Conservation (phyloP, 495 filamentous ascomycete species). For the Parathielavia appendiculata region DNA sequence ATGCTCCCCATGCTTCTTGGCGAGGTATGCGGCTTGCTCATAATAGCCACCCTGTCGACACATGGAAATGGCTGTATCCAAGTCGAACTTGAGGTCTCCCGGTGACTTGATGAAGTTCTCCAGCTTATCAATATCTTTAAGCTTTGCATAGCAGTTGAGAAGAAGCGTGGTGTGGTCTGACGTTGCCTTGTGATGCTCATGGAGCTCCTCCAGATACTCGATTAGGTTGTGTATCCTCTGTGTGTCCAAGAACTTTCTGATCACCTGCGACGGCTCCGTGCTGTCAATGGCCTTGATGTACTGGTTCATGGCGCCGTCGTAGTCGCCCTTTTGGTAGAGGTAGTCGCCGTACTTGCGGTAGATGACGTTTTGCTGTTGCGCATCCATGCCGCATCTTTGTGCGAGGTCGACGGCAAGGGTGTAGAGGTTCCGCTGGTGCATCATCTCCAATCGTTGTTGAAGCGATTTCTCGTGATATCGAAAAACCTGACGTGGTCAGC, state of each 20-base stretch:
- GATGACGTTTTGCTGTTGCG: constrained; percentile 79
- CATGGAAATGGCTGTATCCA: constrained; percentile 96
- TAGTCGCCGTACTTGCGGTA: constrained; percentile 92
- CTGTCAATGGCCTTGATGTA: constrained; percentile 95
- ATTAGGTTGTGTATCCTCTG: constrained; percentile 96
- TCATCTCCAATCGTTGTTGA: constrained; percentile 84
- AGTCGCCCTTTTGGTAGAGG: constrained; percentile 90
- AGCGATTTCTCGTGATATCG: constrained; percentile 90
- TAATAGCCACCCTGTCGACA: constrained; percentile 97
- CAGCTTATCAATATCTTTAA: constrained; percentile 92
- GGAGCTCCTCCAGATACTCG: constrained; percentile 93
- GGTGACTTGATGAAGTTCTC: constrained; percentile 95
- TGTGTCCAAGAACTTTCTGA: constrained; percentile 92
- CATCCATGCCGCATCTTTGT: constrained; percentile 76
- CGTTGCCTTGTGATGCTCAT: constrained; percentile 88
- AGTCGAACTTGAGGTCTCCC: constrained; percentile 90
- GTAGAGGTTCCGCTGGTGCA: constrained; percentile 91
- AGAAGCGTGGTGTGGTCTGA: constrained; percentile 95
- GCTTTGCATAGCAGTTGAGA: constrained; percentile 94
- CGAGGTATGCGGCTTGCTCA: constrained; percentile 92
- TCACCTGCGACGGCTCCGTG: constrained; percentile 90
- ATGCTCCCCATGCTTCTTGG: constrained; percentile 88
- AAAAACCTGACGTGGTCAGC: constrained; percentile 53
- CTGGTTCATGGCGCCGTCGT: constrained; percentile 96
- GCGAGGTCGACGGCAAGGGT: constrained; percentile 88